Percentiles rank a stretch among this genome's conserved stretches.
Conservation (phyloP, 1,139 yeast species). For the Zygosaccharomyces pseudobailii region DNA sequence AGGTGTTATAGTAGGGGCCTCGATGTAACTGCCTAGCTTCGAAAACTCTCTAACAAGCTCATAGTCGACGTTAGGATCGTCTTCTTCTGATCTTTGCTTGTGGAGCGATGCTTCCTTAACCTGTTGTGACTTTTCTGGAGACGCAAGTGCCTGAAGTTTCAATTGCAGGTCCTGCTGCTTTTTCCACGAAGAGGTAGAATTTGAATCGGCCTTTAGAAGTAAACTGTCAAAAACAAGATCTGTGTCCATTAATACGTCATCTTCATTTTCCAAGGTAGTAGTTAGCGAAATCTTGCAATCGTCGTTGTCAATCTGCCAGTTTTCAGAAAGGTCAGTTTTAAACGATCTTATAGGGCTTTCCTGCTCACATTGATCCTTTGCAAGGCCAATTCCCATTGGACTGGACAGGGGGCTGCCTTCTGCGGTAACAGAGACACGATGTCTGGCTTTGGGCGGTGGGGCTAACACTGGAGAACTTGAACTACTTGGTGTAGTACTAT, state of each 20-base stretch:
- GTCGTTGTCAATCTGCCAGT: background rate
- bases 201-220: conserved; percentile 21
- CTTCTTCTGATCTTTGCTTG: conserved; percentile 3
- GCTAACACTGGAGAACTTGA: conserved; percentile 1
- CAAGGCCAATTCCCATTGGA: background rate
- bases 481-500: background rate
- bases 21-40: conserved; percentile 18
- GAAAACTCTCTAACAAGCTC: conserved; percentile 20
- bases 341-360: background rate
- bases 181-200: conserved; percentile 7
- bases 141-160: conserved; percentile 6
- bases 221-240: conserved; percentile 27
- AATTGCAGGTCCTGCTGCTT: conserved; percentile 10
- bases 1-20: conserved; percentile 2
- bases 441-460: conserved; percentile 1
- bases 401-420: conserved; percentile 1
- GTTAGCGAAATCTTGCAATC: conserved; percentile 5
- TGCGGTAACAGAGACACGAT: conserved; percentile 1
- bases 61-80: conserved; percentile 14
- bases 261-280: conserved; percentile 7
- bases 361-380: background rate
- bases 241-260: conserved; percentile 24
- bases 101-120: background rate
- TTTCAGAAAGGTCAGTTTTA: background rate
- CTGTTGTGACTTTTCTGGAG: background rate